These are phyloP conservation scores for Penicillium coprophilum DNA, from an alignment of 495 filamentous ascomycete genomes.

Conservation along the genomic window DNA sequence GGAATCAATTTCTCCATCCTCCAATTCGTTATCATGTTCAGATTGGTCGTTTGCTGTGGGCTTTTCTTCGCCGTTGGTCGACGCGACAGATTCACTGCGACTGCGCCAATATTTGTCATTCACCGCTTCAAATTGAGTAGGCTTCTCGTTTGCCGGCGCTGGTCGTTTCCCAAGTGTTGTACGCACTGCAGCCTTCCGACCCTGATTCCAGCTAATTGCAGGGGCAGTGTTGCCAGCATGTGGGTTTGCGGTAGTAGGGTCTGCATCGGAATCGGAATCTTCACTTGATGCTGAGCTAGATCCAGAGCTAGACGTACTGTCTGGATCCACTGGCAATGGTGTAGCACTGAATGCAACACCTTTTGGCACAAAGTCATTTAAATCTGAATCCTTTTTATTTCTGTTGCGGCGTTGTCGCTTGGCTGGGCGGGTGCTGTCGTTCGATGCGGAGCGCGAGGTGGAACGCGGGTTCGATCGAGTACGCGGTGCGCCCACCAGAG, in stretches of 20 bases:
- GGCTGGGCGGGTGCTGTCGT: conserved; percentile 28
- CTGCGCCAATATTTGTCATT: conserved; percentile 44
- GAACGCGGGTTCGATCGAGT: conserved; percentile 21
- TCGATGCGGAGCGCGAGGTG: conserved; percentile 22
- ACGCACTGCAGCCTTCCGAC: conserved; percentile 35
- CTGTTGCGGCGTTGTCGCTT: conserved; percentile 35
- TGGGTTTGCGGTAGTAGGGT: conserved; percentile 21
- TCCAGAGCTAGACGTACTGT: conserved; percentile 35
- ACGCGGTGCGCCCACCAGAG: conserved; percentile 36
- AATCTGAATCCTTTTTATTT: conserved; percentile 24
- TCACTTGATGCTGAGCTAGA: conserved; percentile 24
- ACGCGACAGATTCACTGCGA: conserved; percentile 39
- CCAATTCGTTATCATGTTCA: conserved; percentile 13
- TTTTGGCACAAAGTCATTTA: conserved; percentile 40
- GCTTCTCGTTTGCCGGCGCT: conserved; percentile 11
- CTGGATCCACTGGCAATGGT: conserved; percentile 37
- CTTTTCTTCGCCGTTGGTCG: conserved; percentile 10
- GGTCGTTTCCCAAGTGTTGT: conserved; percentile 35
- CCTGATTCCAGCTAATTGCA: conserved; percentile 45
- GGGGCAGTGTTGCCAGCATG: conserved; percentile 31
- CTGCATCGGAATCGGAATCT: conserved; percentile 17
- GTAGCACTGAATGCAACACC: conserved; percentile 40
- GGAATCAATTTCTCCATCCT: conserved; percentile 29
- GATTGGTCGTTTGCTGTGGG: not conserved
- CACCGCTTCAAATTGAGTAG: conserved; percentile 36